Evolutionary conservation across 2,329 filamentous ascomycete species (phyloP), one percentile per base, ranked within the genome.

Genomic region (Curvularia sp.): DNA sequence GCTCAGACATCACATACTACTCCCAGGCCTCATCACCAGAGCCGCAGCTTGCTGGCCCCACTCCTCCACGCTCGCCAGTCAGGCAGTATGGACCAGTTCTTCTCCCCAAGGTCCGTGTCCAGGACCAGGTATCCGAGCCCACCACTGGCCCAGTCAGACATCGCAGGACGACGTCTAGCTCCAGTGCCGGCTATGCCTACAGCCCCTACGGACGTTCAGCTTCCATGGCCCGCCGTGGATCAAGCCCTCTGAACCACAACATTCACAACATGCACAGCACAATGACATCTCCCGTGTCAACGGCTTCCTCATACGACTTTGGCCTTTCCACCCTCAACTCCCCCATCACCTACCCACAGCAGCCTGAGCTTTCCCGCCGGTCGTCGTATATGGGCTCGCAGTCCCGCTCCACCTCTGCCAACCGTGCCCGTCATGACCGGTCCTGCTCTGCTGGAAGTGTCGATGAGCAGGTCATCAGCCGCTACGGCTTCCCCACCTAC

Each of bases 401-500:
- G 53, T 73, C 74, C 38, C 79, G 90, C 63, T 87, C 89, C 39
- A 83, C 85, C 10, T 92, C 90, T 12, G 86, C 84, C 28, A 88
- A 86, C 51, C 58, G 61, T 48, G 52, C 63, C 22, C 67, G 67
- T 50, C 77, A 78, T 61, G 72, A 68, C 38, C 79, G 90, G 61
- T 86, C 89, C 46, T 84, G 85, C 9, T 92, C 90, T 20, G 86
- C 84, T 44, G 88, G 86, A 69, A 87, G 85, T 69, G 82, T 93
- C 46, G 90, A 93, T 65, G 85, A 86, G 64, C 80, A 82, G 58
- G 82, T 86, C 35, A 79, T 92, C 55, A 87, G 85, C 68, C 88
- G 88, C 65, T 94, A 88, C 78, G 89, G 89, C 60, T 96, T 92
- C 79, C 89, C 92, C n/a, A 91, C 90, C 47, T 96, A 95, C 78